phyloP scores from a whole-genome alignment of 2,329 filamentous ascomycete genomes.

The Pseudocercospora vitis region DNA sequence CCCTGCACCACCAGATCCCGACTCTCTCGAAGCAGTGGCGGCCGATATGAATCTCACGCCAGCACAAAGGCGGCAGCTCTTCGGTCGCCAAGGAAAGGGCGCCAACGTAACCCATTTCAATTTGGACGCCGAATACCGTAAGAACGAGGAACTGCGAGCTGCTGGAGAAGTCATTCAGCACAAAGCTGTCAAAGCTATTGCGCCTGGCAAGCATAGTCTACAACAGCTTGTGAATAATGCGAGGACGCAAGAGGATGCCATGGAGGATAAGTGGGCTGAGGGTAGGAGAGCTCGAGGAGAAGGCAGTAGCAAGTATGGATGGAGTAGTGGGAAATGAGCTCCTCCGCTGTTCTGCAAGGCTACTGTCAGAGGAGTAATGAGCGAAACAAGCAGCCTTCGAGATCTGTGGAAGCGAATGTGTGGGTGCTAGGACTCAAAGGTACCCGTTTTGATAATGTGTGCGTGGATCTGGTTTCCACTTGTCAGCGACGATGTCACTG shows the following conservation, averaged over 20 bases:
- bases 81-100: slow-evolving; percentile 61
- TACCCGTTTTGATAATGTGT: too few relatives aligned
- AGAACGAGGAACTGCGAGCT: slow-evolving; percentile 75
- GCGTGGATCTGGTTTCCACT: too few relatives aligned
- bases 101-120: slow-evolving; percentile 78
- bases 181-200: slow-evolving; percentile 78
- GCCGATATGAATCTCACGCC: slow-evolving; percentile 76
- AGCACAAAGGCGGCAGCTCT: slow-evolving; percentile 76
- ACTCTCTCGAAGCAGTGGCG: slow-evolving; percentile 70
- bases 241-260: slow-evolving; percentile 75
- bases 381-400: neutral
- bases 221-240: slow-evolving; percentile 84
- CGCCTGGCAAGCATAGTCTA: slow-evolving; percentile 85
- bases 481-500: too few relatives aligned
- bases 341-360: too few relatives aligned
- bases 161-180: slow-evolving; percentile 68
- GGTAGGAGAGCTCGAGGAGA: slow-evolving; percentile 78
- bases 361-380: too few relatives aligned
- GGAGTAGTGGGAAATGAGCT: slow-evolving; percentile 15
- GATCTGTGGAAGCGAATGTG: too few relatives aligned
- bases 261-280: slow-evolving; percentile 88
- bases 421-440: too few relatives aligned
- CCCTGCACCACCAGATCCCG: slow-evolving; percentile 30
- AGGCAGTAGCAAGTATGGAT: slow-evolving; percentile 31
- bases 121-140: slow-evolving; percentile 80